Evolutionary conservation across 2,329 filamentous ascomycete genomes (phyloP).

Genomic region (Talaromyces sp.): DNA sequence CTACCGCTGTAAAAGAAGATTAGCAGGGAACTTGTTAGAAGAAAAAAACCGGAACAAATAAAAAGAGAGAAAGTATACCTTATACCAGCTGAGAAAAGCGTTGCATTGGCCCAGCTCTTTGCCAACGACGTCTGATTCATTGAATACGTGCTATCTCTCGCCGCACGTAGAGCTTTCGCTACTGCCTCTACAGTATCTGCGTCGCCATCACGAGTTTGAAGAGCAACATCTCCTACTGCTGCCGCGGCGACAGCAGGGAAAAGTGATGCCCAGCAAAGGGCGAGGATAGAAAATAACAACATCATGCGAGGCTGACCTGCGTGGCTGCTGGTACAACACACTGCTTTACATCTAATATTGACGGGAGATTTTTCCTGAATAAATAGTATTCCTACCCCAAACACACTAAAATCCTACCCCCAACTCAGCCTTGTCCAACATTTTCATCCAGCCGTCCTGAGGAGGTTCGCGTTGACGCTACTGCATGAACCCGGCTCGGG

Average conservation of each 20-base stretch:
- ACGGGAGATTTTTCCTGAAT: background rate
- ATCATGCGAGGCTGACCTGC: background rate
- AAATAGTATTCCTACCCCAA: background rate
- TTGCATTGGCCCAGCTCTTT: constrained; percentile 5
- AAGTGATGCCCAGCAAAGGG: background rate
- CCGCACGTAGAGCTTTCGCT: constrained; percentile 4
- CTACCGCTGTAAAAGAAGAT: background rate
- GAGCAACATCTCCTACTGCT: background rate
- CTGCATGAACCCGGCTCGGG: background rate
- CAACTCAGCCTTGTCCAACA: background rate
- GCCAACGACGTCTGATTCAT: constrained; percentile 9
- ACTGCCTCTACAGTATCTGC: constrained; percentile 2
- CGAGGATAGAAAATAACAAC: background rate
- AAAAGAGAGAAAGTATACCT: background rate
- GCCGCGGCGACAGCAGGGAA: background rate
- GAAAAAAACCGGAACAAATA: background rate
- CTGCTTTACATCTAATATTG: background rate
- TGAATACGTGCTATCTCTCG: constrained; percentile 5
- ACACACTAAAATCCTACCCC: background rate
- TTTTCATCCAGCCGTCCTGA: background rate
- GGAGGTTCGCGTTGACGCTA: background rate
- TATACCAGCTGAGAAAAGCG: background rate
- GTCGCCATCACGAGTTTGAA: constrained; percentile 5
- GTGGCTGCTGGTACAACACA: background rate
- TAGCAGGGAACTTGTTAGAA: background rate